Percentiles rank a stretch among this genome's conserved stretches.
These are phyloP conservation scores for Pythium volutum DNA, from an alignment of 352 stramenopile genomes.

Conservation along the genomic window DNA sequence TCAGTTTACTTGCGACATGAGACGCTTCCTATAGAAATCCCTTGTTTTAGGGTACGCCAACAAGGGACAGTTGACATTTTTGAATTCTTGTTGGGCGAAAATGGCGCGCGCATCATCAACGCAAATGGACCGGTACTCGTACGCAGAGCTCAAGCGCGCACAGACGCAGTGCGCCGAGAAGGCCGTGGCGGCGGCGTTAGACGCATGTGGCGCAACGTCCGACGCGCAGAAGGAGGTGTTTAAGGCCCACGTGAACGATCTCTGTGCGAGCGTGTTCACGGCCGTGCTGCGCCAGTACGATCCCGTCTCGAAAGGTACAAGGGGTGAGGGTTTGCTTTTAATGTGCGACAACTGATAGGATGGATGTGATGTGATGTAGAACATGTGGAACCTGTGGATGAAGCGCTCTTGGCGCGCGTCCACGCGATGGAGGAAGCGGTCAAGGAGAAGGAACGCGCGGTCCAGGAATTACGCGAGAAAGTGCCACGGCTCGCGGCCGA, in stretches of 20 bases:
- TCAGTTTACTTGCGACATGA: too few relatives aligned
- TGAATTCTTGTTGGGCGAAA: conserved; percentile 10
- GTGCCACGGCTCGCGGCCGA: conserved; percentile 51
- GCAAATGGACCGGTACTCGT: conserved; percentile 53
- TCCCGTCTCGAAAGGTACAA: conserved; percentile 51
- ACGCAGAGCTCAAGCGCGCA: conserved; percentile 74
- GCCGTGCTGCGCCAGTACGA: conserved; percentile 68
- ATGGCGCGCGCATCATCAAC: not conserved
- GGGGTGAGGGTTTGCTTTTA: not conserved
- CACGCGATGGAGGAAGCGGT: conserved; percentile 48
- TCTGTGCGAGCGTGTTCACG: conserved; percentile 73
- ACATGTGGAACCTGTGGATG: conserved; percentile 57
- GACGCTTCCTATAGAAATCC: conserved; percentile 2
- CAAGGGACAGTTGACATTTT: conserved; percentile 12
- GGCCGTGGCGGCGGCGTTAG: conserved; percentile 44
- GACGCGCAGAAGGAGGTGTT: conserved; percentile 69
- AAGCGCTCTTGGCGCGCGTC: conserved; percentile 37
- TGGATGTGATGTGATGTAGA: conserved; percentile 36
- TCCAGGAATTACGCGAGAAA: conserved; percentile 59
- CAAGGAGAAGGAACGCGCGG: conserved; percentile 45
- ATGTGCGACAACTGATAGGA: not conserved
- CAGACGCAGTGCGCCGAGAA: conserved; percentile 61
- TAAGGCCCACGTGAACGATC: conserved; percentile 64
- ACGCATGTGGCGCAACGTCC: conserved; percentile 49
- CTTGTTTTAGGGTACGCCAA: not conserved